Conservation (phyloP, 2,329 filamentous ascomycete genomes). For the Aspergillus tubingensis region DNA sequence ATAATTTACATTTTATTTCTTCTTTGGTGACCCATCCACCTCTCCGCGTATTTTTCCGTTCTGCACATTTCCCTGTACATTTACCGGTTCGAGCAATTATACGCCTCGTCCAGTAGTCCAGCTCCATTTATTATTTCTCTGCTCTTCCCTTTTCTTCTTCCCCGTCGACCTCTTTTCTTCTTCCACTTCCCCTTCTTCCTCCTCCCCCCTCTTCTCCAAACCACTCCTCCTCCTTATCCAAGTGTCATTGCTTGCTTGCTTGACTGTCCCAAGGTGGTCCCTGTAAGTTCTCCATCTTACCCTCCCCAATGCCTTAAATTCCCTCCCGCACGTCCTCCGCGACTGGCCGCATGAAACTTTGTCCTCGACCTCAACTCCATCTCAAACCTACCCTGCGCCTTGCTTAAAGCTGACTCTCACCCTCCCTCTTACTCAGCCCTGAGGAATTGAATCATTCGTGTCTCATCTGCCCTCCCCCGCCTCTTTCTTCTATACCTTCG, state of each 20-base stretch:
- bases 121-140: slow-evolving; percentile 1
- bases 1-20: no score
- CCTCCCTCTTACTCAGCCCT: slow-evolving; percentile 6
- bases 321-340: neutral
- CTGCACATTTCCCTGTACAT: neutral
- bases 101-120: neutral
- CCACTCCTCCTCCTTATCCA: neutral
- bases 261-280: neutral
- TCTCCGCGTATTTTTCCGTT: slow-evolving; percentile 3
- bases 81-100: slow-evolving; percentile 3
- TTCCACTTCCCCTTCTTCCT: neutral
- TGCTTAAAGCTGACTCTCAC: slow-evolving; percentile 5
- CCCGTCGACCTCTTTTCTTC: slow-evolving; percentile 8
- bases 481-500: neutral
- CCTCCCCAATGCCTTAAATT: neutral
- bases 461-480: neutral
- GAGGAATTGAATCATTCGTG: slow-evolving; percentile 1
- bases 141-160: neutral
- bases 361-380: neutral
- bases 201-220: neutral
- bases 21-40: neutral
- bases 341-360: neutral
- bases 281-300: neutral
- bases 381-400: neutral
- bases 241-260: neutral